phyloP scores from a whole-genome alignment of 2,329 filamentous ascomycete species.

The Colletotrichum sp. region DNA sequence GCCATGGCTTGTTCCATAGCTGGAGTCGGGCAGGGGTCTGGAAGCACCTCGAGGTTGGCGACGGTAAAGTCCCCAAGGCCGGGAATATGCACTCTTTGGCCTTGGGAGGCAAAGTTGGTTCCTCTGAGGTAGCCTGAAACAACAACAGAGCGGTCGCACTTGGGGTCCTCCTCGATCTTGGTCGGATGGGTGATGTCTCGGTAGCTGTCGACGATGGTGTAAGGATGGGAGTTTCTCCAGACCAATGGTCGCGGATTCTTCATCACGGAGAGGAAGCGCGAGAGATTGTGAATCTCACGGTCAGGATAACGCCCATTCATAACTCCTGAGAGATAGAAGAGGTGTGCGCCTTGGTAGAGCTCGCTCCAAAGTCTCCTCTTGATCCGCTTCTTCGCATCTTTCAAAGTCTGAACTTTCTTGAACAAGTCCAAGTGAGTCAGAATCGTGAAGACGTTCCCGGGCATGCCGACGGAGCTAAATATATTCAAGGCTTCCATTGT shows the following conservation, averaged over 20 bases:
- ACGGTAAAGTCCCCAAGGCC: constrained; percentile 90
- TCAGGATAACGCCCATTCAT: constrained; percentile 97
- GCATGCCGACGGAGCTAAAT: constrained; percentile 93
- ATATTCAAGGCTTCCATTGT: constrained; percentile 99
- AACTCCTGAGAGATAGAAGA: constrained; percentile 96
- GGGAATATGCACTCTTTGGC: constrained; percentile 89
- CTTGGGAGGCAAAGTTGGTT: constrained; percentile 87
- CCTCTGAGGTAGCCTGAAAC: constrained; percentile 93
- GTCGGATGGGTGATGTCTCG: constrained; percentile 94
- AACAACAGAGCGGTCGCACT: constrained; percentile 89
- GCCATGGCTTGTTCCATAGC: constrained; percentile 86
- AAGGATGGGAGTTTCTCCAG: constrained; percentile 96
- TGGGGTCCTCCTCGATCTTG: constrained; percentile 84
- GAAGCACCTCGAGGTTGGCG: constrained; percentile 81
- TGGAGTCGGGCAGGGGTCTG: constrained; percentile 95
- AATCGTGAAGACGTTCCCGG: constrained; percentile 96
- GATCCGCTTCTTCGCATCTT: constrained; percentile 92
- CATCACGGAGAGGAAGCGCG: constrained; percentile 96
- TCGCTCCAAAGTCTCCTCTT: constrained; percentile 98
- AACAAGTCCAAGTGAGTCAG: constrained; percentile 96
- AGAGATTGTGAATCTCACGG: constrained; percentile 93
- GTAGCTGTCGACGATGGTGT: constrained; percentile 91
- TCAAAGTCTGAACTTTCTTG: constrained; percentile 88
- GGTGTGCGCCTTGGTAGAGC: constrained; percentile 92
- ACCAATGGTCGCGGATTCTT: constrained; percentile 97